Percentiles rank a stretch among this genome's conserved stretches.
These are phyloP conservation scores for Podaxis sp. DNA, from an alignment of 768 basidiomycete species.

Conservation along the genomic window DNA sequence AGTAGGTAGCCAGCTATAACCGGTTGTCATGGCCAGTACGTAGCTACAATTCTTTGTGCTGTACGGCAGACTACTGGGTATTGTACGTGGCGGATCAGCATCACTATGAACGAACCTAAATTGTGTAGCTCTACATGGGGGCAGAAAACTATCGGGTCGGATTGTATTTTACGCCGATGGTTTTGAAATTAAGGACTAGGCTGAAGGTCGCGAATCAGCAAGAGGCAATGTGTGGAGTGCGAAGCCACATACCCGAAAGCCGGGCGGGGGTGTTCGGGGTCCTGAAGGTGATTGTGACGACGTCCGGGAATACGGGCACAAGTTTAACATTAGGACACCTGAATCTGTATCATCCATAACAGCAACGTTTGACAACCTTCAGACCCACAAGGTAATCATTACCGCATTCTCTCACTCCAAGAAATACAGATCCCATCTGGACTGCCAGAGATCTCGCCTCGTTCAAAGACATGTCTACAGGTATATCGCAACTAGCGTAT, in stretches of 20 bases:
- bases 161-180: background rate
- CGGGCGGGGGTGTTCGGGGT: constrained; percentile 6
- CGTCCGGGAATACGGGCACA: constrained; percentile 11
- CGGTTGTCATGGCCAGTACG: too few relatives aligned
- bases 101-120: background rate
- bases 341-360: constrained; percentile 5
- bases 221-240: background rate
- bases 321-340: constrained; percentile 10
- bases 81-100: background rate
- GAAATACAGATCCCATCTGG: constrained; percentile 1
- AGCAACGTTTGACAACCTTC: constrained; percentile 15
- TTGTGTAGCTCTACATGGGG: background rate
- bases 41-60: background rate
- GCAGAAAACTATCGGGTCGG: background rate
- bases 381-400: constrained; percentile 13
- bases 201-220: background rate
- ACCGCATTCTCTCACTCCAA: background rate
- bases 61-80: background rate
- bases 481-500: background rate
- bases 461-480: background rate
- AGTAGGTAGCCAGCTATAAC: background rate
- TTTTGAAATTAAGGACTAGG: background rate
- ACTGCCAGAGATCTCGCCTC: constrained; percentile 1
- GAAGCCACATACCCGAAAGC: background rate
- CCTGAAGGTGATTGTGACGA: background rate